Evolutionary conservation across 169 alveolate genomes (phyloP).

Genomic region (Plasmodium berghei): DNA sequence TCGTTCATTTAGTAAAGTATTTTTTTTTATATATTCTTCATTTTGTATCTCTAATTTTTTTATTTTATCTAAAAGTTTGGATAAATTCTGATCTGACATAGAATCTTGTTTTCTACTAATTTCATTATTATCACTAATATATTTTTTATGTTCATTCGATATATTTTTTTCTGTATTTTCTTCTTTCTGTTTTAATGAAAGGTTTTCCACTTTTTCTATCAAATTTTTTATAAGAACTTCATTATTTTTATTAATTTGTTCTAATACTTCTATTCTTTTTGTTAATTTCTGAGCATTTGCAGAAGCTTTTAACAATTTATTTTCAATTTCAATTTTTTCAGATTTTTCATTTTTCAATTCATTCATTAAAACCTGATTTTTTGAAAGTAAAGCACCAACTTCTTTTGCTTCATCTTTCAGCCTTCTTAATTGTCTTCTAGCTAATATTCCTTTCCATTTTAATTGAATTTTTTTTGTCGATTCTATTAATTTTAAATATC

Average conservation of each 20-base stretch:
- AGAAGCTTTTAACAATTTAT: slow-evolving; percentile 81
- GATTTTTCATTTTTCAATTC: slow-evolving; percentile 83
- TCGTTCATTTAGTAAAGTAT: slow-evolving; percentile 19
- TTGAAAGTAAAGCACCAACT: slow-evolving; percentile 80
- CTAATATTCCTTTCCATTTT: slow-evolving; percentile 85
- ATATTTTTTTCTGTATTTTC: too few relatives aligned
- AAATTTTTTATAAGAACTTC: slow-evolving; percentile 31
- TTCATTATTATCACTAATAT: background rate
- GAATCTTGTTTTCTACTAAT: background rate
- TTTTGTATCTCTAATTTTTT: slow-evolving; percentile 39
- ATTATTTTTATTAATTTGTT: slow-evolving; percentile 76
- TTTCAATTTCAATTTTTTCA: slow-evolving; percentile 85
- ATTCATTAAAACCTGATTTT: slow-evolving; percentile 79
- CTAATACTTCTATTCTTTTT: slow-evolving; percentile 77
- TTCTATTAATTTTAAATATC: slow-evolving; percentile 73
- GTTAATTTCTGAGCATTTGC: slow-evolving; percentile 82
- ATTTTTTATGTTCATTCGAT: too few relatives aligned
- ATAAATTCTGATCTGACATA: background rate
- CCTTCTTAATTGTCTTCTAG: slow-evolving; percentile 85
- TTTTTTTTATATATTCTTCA: slow-evolving; percentile 19
- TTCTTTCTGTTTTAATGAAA: background rate
- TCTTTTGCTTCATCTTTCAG: slow-evolving; percentile 87
- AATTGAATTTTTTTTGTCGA: slow-evolving; percentile 83
- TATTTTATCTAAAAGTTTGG: slow-evolving; percentile 15
- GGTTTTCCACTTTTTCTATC: slow-evolving; percentile 2